phyloP scores from a whole-genome alignment of 495 filamentous ascomycete species.

The Penicillium roqueforti region DNA sequence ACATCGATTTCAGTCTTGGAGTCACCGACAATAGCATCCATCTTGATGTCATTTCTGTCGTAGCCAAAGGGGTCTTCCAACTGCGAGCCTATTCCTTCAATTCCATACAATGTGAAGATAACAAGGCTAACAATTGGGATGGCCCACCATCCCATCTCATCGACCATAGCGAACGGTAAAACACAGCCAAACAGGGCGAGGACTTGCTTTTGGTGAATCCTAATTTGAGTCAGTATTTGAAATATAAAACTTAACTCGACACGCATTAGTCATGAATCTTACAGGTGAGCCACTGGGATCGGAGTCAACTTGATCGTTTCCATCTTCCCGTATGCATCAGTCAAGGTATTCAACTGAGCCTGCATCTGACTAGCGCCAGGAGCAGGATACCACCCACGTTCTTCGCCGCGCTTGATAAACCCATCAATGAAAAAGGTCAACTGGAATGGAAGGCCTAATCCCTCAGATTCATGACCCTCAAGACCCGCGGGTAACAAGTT shows the following conservation, averaged over 20 bases:
- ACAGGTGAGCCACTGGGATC: conserved; percentile 72
- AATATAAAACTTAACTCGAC: not conserved
- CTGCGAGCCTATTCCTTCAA: conserved; percentile 69
- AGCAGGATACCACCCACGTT: conserved; percentile 55
- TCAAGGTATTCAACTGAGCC: conserved; percentile 56
- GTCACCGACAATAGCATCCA: conserved; percentile 71
- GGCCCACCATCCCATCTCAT: conserved; percentile 71
- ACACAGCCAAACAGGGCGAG: conserved; percentile 66
- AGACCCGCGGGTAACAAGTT: conserved; percentile 57
- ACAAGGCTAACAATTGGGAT: conserved; percentile 63
- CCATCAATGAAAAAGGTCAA: conserved; percentile 64
- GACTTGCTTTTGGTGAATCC: conserved; percentile 73
- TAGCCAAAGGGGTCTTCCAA: conserved; percentile 75
- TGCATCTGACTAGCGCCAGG: conserved; percentile 61
- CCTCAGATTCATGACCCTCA: conserved; percentile 58
- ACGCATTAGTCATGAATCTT: conserved; percentile 16
- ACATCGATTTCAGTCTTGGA: conserved; percentile 59
- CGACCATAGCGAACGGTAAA: conserved; percentile 70
- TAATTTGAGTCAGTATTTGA: conserved; percentile 9
- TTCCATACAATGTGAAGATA: conserved; percentile 70
- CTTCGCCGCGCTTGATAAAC: conserved; percentile 61
- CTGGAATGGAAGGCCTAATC: conserved; percentile 62
- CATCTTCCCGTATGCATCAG: conserved; percentile 66
- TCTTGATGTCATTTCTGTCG: conserved; percentile 74
- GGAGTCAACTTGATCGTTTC: conserved; percentile 70